phyloP scores from a whole-genome alignment of 257 asterid genomes.

The Handroanthus guayacan region DNA sequence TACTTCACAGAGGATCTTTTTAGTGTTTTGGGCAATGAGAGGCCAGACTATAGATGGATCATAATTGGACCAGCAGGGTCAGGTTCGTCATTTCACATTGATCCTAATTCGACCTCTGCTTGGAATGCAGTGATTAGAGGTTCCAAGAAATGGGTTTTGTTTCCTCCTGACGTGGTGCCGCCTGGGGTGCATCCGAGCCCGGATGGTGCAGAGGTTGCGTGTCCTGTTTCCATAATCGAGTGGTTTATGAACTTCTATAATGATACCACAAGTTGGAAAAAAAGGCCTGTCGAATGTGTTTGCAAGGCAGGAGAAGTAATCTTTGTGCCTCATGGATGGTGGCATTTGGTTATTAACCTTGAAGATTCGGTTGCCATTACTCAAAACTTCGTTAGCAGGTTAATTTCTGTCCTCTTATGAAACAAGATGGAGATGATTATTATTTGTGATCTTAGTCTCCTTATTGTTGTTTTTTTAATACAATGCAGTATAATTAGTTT shows the following conservation, averaged over 20 bases:
- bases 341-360: conserved; percentile 96
- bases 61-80: conserved; percentile 97
- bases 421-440: conserved; percentile 18
- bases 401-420: conserved; percentile 25
- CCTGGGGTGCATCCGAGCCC: conserved; percentile 99
- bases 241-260: conserved; percentile 98
- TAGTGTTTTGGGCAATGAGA: conserved; percentile 76
- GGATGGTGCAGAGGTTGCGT: conserved; percentile 96
- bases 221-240: conserved; percentile 94
- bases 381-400: conserved; percentile 97
- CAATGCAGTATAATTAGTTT: not conserved
- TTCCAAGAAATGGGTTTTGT: conserved; percentile 93
- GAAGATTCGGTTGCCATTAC: conserved; percentile 98
- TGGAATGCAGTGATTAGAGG: conserved; percentile 98
- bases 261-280: conserved; percentile 69
- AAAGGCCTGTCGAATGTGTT: conserved; percentile 84
- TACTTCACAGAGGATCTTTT: conserved; percentile 90
- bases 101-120: conserved; percentile 98
- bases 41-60: conserved; percentile 96
- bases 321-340: conserved; percentile 98
- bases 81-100: conserved; percentile 97
- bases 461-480: not conserved
- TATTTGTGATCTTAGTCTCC: not conserved
- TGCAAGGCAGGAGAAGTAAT: conserved; percentile 95
- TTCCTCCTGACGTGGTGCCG: conserved; percentile 94